Base-by-base conservation (phyloP, 2,329 filamentous ascomycete genomes). In the Talaromyces sp. region DNA sequence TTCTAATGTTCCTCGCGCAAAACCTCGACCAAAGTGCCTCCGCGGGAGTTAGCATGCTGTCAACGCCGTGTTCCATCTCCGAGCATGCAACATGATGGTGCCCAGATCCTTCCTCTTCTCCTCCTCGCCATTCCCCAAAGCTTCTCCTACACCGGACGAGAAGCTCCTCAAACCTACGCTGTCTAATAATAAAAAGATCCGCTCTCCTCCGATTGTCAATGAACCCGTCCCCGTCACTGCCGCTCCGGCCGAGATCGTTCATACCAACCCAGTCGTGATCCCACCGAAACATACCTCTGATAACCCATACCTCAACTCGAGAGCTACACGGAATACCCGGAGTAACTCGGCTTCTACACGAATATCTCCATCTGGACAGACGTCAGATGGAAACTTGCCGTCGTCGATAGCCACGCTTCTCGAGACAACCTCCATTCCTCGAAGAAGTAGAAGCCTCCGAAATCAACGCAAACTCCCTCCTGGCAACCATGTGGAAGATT, bases 321-420 rank as follows among this genome's bases (percentile, higher is more conserved):
- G 63, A 55, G 65, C 66, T 17, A 61, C 63, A 22, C 68, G 65
- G 25, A 66, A 66, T 6, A 62, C 65, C 15, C 67, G 66, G 58
- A 65, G 65, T 28, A 53, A 47, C 47, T 58, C 60, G 6, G 30
- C 57, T 11, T 56, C 57, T 5, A 65, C 67, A 49, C 68, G 66
- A 27, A 66, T 68, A 59, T 69, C 71, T 10, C 69, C 69, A 4
- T 72, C 71, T 17, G 59, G 62, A 13, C 55, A 68, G 68, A n/a
- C 67, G 66, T 49, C 62, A 74, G 65, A 74, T 71, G 62, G 78
- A 74, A 78, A 78, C 10, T 69, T 85, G 5, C 82, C 82, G 17
- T 78, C 81, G n/a, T 80, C 83, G 25, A 80, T 86, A 57, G 83
- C 83, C 28, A 83, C 83, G 10, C 73, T 88, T 60, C 73, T 88